Percentiles rank a stretch among this genome's conserved stretches.
Conservation (phyloP, 2,329 filamentous ascomycete species). For the Penicillium brevicompactum region DNA sequence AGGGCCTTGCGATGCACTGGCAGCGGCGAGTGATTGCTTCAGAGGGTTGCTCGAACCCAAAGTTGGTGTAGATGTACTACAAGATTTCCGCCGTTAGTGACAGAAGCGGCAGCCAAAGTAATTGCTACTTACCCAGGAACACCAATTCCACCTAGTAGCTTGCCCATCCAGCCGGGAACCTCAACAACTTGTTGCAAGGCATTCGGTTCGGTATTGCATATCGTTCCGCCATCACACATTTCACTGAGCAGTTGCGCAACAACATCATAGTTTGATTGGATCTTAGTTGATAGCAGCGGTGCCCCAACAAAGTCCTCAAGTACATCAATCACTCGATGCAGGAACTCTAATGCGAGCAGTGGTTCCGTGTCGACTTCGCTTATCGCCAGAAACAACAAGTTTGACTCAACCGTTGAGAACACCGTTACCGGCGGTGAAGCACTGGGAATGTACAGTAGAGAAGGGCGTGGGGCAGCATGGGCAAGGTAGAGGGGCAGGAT, state of each 20-base stretch:
- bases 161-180: conserved; percentile 86
- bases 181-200: conserved; percentile 88
- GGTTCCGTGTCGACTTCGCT: conserved; percentile 86
- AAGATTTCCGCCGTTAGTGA: background rate
- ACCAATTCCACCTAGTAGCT: conserved; percentile 82
- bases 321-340: conserved; percentile 88
- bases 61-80: conserved; percentile 43
- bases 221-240: conserved; percentile 92
- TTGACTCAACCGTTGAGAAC: conserved; percentile 84
- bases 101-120: background rate
- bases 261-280: conserved; percentile 89
- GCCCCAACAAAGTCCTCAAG: conserved; percentile 93
- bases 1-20: conserved; percentile 41
- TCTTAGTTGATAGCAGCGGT: conserved; percentile 80
- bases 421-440: conserved; percentile 83
- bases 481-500: conserved; percentile 86
- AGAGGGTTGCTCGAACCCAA: conserved; percentile 42
- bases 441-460: conserved; percentile 80
- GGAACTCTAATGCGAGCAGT: conserved; percentile 86
- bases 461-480: conserved; percentile 77
- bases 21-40: conserved; percentile 42
- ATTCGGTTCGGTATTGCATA: conserved; percentile 91
- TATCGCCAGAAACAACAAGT: conserved; percentile 82
- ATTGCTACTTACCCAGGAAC: conserved; percentile 66
- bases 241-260: conserved; percentile 90